Conservation (phyloP, 768 basidiomycete genomes). For the Lentinula detonsa region DNA sequence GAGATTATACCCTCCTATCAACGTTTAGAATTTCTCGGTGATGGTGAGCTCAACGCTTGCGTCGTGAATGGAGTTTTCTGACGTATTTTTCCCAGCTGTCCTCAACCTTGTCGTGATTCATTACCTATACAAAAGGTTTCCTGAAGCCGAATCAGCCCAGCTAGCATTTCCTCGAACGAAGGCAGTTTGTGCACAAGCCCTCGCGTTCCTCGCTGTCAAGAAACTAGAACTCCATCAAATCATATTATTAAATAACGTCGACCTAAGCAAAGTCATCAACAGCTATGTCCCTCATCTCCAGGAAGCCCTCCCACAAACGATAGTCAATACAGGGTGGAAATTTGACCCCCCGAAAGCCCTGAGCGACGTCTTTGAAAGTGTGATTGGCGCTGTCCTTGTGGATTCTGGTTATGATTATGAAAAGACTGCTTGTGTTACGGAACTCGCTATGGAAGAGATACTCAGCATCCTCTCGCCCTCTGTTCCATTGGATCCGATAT, state of each 20-base stretch:
- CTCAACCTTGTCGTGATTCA: conserved; percentile 67
- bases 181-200: conserved; percentile 67
- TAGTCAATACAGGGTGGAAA: conserved; percentile 69
- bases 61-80: conserved; percentile 1
- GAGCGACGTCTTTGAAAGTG: conserved; percentile 80
- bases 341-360: conserved; percentile 83
- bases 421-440: conserved; percentile 52
- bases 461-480: conserved; percentile 53
- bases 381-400: conserved; percentile 78
- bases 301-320: conserved; percentile 48
- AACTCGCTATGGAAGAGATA: conserved; percentile 62
- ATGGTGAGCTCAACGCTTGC: conserved; percentile 47
- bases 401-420: conserved; percentile 77
- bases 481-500: conserved; percentile 65
- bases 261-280: conserved; percentile 59
- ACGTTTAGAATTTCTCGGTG: conserved; percentile 84
- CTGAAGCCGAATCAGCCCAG: conserved; percentile 68
- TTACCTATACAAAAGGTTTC: conserved; percentile 66
- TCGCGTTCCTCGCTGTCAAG: conserved; percentile 65
- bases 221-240: conserved; percentile 63
- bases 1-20: conserved; percentile 64
- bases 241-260: conserved; percentile 62
- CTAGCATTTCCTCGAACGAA: conserved; percentile 66
- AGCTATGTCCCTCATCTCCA: conserved; percentile 57
- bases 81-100: conserved; percentile 39